These are phyloP conservation scores for Backusella sp. DNA, from an alignment of 192 early-diverging fungal genomes.

Conservation along the genomic window DNA sequence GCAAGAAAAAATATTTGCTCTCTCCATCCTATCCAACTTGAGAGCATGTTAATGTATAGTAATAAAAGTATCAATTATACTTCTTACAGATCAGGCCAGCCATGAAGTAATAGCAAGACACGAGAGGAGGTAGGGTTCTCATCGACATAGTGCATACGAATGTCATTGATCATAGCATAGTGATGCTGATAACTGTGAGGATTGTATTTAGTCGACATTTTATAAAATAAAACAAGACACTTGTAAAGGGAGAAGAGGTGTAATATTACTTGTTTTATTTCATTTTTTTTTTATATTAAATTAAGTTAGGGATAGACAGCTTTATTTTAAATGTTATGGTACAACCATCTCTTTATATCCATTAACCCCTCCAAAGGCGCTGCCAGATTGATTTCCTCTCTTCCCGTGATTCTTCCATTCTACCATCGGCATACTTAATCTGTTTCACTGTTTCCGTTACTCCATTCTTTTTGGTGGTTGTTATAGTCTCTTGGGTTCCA, in stretches of 20 bases:
- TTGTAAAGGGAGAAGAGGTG: neutral
- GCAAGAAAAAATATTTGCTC: conserved; percentile 47
- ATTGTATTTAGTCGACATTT: conserved; percentile 6
- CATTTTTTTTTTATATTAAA: neutral
- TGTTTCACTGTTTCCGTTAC: neutral
- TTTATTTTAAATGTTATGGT: neutral
- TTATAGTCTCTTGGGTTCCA: neutral
- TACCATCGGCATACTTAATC: conserved; percentile 5
- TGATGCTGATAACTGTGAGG: conserved; percentile 19
- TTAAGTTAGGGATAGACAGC: neutral
- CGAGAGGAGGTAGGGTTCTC: conserved; percentile 17
- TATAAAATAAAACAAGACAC: neutral
- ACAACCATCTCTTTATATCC: neutral
- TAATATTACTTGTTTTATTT: neutral
- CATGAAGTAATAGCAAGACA: conserved; percentile 25
- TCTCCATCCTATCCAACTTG: conserved; percentile 24
- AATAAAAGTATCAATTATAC: neutral
- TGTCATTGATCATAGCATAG: conserved; percentile 25
- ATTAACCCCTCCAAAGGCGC: neutral
- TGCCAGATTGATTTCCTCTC: conserved; percentile 5
- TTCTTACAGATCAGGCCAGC: conserved; percentile 32
- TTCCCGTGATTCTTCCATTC: conserved; percentile 1
- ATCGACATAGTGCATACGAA: conserved; percentile 32
- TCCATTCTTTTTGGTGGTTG: conserved; percentile 2
- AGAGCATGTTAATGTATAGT: neutral